A percentile compares a stretch with the other conserved stretches of the same genome.
phyloP scores from a whole-genome alignment of 805 yeast species.

The Cyberlindnera misumaiensis region DNA sequence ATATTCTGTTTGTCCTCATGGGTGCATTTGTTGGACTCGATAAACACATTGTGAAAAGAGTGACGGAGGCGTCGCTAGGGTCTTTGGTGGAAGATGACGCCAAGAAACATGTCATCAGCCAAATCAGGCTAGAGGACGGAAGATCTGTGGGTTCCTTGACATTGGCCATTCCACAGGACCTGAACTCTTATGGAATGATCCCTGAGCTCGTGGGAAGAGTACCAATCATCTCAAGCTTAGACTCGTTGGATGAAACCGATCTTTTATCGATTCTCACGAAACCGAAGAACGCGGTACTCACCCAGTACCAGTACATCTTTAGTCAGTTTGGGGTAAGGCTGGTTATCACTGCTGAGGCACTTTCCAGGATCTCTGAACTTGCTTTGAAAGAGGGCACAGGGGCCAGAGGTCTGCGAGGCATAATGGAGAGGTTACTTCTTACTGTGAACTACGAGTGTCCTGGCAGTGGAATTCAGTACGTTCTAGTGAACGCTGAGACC shows the following conservation, averaged over 20 bases:
- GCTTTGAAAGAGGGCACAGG: constrained; percentile 52
- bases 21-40: constrained; percentile 61
- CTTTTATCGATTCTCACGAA: constrained; percentile 43
- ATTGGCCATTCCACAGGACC: constrained; percentile 42
- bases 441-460: constrained; percentile 55
- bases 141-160: constrained; percentile 35
- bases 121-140: constrained; percentile 32
- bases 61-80: constrained; percentile 23
- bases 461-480: constrained; percentile 46
- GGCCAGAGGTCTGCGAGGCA: constrained; percentile 52
- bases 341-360: constrained; percentile 41
- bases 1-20: constrained; percentile 49
- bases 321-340: constrained; percentile 45
- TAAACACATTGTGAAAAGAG: constrained; percentile 36
- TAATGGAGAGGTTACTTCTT: constrained; percentile 44
- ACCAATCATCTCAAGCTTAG: constrained; percentile 45
- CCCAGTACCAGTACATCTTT: constrained; percentile 49
- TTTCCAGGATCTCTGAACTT: constrained; percentile 39
- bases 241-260: constrained; percentile 38
- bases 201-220: constrained; percentile 57
- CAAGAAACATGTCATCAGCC: constrained; percentile 23
- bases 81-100: constrained; percentile 16
- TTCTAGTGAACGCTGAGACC: constrained; percentile 39
- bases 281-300: constrained; percentile 48
- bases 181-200: constrained; percentile 46